Evolutionary conservation across 2,329 filamentous ascomycete genomes (phyloP).

Genomic region (Fusarium hainanense): DNA sequence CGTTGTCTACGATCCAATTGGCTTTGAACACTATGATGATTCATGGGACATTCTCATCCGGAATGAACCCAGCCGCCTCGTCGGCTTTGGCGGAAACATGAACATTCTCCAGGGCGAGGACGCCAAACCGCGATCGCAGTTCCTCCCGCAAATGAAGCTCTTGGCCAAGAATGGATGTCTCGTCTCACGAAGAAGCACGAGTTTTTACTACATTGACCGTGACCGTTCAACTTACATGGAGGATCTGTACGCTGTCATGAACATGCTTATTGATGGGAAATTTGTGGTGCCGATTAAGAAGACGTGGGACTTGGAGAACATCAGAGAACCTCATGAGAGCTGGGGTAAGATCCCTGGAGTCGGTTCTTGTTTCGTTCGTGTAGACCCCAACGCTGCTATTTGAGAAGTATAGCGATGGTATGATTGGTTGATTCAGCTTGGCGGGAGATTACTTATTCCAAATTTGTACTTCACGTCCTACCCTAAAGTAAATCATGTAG

Average conservation of each 20-base stretch:
- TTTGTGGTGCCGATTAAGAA: slow-evolving; percentile 53
- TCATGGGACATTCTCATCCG: slow-evolving; percentile 56
- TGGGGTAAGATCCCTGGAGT: slow-evolving; percentile 52
- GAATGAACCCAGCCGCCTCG: slow-evolving; percentile 52
- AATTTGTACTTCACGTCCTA: not conserved
- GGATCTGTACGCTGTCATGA: slow-evolving; percentile 48
- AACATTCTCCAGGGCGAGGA: slow-evolving; percentile 42
- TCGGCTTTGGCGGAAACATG: slow-evolving; percentile 55
- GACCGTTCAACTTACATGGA: slow-evolving; percentile 49
- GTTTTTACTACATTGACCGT: slow-evolving; percentile 52
- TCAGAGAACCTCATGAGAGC: slow-evolving; percentile 52
- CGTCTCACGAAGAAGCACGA: slow-evolving; percentile 48
- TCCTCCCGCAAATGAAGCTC: slow-evolving; percentile 51
- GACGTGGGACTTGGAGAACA: slow-evolving; percentile 55
- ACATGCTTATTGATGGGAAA: slow-evolving; percentile 47
- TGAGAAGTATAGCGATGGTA: not conserved
- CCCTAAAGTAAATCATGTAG: not conserved
- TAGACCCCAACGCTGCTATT: slow-evolving; percentile 22
- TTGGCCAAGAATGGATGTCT: slow-evolving; percentile 46
- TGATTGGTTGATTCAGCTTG: not conserved
- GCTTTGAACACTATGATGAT: slow-evolving; percentile 63
- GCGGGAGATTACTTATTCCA: not conserved
- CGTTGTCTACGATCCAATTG: slow-evolving; percentile 61
- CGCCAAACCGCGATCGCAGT: slow-evolving; percentile 49
- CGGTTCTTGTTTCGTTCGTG: slow-evolving; percentile 52